Base-by-base conservation (phyloP, 2,329 filamentous ascomycete genomes). In the Scytalidium sp. region DNA sequence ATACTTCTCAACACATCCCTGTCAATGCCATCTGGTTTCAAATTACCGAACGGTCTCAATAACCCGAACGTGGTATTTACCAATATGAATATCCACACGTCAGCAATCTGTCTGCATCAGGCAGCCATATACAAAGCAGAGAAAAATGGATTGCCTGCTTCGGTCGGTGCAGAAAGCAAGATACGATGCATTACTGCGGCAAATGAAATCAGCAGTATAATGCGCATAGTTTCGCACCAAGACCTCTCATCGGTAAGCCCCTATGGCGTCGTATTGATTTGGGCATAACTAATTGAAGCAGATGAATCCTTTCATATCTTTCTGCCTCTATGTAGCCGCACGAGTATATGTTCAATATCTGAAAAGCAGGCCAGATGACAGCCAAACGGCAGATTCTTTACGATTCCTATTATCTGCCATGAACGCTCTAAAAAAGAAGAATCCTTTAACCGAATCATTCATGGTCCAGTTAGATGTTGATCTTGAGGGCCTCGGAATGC, bases 121-220 rank as follows among this genome's bases (percentile, higher is more conserved):
- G 94, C 93, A 2, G 94, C 94, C 21, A 97, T 99, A 19, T 97
- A 93, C 78, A 97, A 97, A 66, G 91, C 92, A 0, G 93, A 97
- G 61, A 94, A 91, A 70, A 87, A 96, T 67, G 81, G 84, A 47
- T 73, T 97, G 53, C 85, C 90, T 1, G 74, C 80, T 1, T 85
- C 87, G 17, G 85, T 97, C 43, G 85, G 88, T 55, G 84, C 88
- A 1, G 93, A 97, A 65, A 96, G 92, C 67, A 97, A 96, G 67
- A 83, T 94, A 13, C 82, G 94, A 53, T 97, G 94, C 61, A 90
- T 97, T 51, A 91, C 91, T 19, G 91, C 93, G 11, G 94, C 94
- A 22, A 91, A 92, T 50, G 92, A 97, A 65, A 95, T 97, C 64
- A 88, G 92, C 8, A 92, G 84, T 58, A 93, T 96, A 56, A 97